Percentiles rank a stretch among this genome's conserved stretches.
phyloP scores from a whole-genome alignment of 2,329 filamentous ascomycete genomes.

The Penicillium sp. region DNA sequence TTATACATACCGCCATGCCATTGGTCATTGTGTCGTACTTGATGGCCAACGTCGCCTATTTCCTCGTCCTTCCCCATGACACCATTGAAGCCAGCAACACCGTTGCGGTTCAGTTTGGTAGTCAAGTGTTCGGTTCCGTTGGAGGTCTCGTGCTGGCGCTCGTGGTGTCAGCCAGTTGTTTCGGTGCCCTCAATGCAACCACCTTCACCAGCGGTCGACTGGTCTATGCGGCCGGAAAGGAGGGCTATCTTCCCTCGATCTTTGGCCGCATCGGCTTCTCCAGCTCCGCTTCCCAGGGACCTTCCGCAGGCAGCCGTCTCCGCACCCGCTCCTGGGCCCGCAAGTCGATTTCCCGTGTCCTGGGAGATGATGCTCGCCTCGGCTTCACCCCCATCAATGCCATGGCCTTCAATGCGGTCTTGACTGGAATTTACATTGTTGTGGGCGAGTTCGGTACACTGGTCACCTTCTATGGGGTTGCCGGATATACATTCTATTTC shows the following conservation, averaged over 20 bases:
- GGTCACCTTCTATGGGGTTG: constrained; percentile 95
- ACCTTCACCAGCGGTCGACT: constrained; percentile 91
- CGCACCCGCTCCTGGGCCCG: constrained; percentile 56
- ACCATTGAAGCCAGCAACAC: constrained; percentile 88
- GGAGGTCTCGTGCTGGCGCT: constrained; percentile 84
- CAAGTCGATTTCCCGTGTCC: constrained; percentile 60
- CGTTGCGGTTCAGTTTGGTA: constrained; percentile 91
- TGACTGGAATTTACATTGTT: constrained; percentile 76
- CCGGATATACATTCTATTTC: constrained; percentile 97
- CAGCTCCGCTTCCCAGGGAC: constrained; percentile 23
- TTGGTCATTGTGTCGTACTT: constrained; percentile 89
- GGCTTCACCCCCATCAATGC: constrained; percentile 96
- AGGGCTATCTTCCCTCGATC: constrained; percentile 83
- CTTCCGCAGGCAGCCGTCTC: constrained; percentile 35
- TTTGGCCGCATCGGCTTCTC: constrained; percentile 81
- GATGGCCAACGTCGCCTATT: constrained; percentile 89
- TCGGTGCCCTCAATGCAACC: constrained; percentile 90
- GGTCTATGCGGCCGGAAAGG: constrained; percentile 91
- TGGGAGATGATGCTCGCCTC: constrained; percentile 76
- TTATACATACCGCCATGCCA: constrained; percentile 96
- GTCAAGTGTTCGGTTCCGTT: constrained; percentile 80
- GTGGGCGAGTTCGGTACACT: constrained; percentile 90
- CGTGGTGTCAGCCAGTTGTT: constrained; percentile 86
- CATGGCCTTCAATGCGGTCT: constrained; percentile 73
- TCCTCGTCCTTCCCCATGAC: constrained; percentile 81